phyloP scores from a whole-genome alignment of 2,329 filamentous ascomycete species.

The Xylariaceae sp. region DNA sequence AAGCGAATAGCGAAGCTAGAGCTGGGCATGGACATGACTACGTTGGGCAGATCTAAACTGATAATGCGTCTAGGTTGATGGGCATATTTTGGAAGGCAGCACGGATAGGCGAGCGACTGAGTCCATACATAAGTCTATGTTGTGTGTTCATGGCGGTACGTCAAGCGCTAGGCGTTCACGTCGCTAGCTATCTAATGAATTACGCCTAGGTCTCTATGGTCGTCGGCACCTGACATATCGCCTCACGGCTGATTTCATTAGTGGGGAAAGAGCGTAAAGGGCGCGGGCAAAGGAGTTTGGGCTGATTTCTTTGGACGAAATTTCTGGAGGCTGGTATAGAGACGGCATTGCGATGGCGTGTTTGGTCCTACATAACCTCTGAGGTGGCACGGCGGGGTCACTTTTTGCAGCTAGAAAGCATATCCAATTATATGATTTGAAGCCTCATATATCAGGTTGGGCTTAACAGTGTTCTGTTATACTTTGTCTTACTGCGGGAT shows the following conservation, averaged over 20 bases:
- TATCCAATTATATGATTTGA: slow-evolving; percentile 9
- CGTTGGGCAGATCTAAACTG: slow-evolving; percentile 9
- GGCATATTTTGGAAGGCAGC: slow-evolving; percentile 97
- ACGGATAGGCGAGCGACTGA: slow-evolving; percentile 87
- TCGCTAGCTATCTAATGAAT: slow-evolving; percentile 14
- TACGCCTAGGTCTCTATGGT: slow-evolving; percentile 38
- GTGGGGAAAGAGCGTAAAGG: slow-evolving; percentile 5
- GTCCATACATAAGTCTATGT: slow-evolving; percentile 93
- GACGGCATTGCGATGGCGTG: not conserved
- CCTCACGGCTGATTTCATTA: slow-evolving; percentile 11
- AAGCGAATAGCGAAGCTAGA: not conserved
- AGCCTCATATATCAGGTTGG: not conserved
- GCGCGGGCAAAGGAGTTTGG: slow-evolving; percentile 28
- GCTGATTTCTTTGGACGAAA: slow-evolving; percentile 18
- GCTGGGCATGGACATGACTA: not conserved
- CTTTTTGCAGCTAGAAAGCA: slow-evolving; percentile 8
- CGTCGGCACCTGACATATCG: slow-evolving; percentile 37
- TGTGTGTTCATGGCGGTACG: slow-evolving; percentile 91
- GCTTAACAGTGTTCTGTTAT: not conserved
- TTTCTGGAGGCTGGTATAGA: slow-evolving; percentile 1
- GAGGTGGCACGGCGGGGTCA: not conserved
- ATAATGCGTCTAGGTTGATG: slow-evolving; percentile 60
- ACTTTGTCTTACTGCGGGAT: not conserved
- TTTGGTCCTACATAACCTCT: slow-evolving; percentile 4
- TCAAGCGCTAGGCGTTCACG: slow-evolving; percentile 19